Conservation (phyloP, 2,329 filamentous ascomycete species). For the Ascochyta koolunga region DNA sequence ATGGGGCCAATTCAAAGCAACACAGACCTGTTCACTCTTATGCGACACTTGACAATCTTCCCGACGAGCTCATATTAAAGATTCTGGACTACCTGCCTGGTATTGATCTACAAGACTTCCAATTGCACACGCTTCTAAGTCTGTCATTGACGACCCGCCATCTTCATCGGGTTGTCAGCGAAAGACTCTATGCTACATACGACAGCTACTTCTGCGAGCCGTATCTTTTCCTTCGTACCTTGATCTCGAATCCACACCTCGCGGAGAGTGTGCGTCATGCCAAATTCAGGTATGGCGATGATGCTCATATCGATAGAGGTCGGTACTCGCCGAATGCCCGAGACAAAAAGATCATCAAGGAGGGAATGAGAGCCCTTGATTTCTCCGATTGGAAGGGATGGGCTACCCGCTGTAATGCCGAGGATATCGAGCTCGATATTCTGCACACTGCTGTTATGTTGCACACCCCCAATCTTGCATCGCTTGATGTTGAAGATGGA, state of each 20-base stretch:
- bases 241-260: conserved; percentile 25
- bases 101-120: conserved; percentile 21
- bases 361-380: conserved; percentile 25
- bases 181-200: conserved; percentile 28
- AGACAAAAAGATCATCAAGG: conserved; percentile 37
- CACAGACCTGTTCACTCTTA: background rate
- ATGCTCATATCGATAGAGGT: conserved; percentile 9
- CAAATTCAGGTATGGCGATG: conserved; percentile 20
- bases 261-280: conserved; percentile 25
- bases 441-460: conserved; percentile 33
- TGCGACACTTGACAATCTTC: conserved; percentile 29
- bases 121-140: conserved; percentile 25
- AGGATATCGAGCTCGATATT: conserved; percentile 17
- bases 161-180: conserved; percentile 29
- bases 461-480: conserved; percentile 29
- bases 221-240: conserved; percentile 37
- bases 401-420: conserved; percentile 30
- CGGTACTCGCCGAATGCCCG: conserved; percentile 24
- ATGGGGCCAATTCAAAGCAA: background rate
- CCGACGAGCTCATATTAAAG: conserved; percentile 36
- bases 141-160: conserved; percentile 32
- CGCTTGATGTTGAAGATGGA: conserved; percentile 24
- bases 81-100: conserved; percentile 33
- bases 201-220: conserved; percentile 32
- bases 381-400: conserved; percentile 35